These are phyloP conservation scores for Wickerhamomyces tratensis DNA, from an alignment of 805 yeast species.

Conservation along the genomic window DNA sequence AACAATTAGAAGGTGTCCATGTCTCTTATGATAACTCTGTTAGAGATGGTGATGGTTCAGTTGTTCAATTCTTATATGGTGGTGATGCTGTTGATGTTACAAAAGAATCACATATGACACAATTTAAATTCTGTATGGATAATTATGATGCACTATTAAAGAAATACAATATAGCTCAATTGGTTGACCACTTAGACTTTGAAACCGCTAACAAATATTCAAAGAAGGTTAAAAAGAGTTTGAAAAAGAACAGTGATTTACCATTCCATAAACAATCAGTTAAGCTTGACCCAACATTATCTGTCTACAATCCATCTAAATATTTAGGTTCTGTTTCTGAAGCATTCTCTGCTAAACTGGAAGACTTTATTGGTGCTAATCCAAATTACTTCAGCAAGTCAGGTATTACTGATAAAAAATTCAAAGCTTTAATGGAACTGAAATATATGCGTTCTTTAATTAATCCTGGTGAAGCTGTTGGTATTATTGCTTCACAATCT, in stretches of 20 bases:
- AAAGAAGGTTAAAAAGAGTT: slow-evolving; percentile 70
- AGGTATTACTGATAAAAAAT: slow-evolving; percentile 63
- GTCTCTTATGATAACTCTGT: slow-evolving; percentile 91
- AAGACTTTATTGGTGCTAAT: slow-evolving; percentile 51
- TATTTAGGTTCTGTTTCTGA: slow-evolving; percentile 92
- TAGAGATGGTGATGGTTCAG: slow-evolving; percentile 89
- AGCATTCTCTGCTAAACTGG: slow-evolving; percentile 73
- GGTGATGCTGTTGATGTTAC: slow-evolving; percentile 95
- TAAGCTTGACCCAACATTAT: slow-evolving; percentile 83
- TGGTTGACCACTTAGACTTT: slow-evolving; percentile 68
- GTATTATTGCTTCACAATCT: slow-evolving; percentile 96
- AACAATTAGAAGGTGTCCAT: slow-evolving; percentile 96
- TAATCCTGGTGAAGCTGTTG: slow-evolving; percentile 97
- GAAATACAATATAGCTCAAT: slow-evolving; percentile 77
- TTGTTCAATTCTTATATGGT: slow-evolving; percentile 93
- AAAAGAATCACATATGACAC: slow-evolving; percentile 87
- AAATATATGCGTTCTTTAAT: slow-evolving; percentile 95
- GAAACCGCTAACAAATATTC: slow-evolving; percentile 71
- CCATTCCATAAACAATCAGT: slow-evolving; percentile 53
- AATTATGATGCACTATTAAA: slow-evolving; percentile 80
- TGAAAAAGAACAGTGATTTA: slow-evolving; percentile 50
- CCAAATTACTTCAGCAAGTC: slow-evolving; percentile 42
- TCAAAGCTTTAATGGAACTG: slow-evolving; percentile 94
- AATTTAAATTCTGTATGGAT: slow-evolving; percentile 87
- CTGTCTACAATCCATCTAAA: slow-evolving; percentile 80